A percentile compares a stretch with the other conserved stretches of the same genome.
phyloP scores from a whole-genome alignment of 2,329 filamentous ascomycete genomes.

The Bisporella sp. region DNA sequence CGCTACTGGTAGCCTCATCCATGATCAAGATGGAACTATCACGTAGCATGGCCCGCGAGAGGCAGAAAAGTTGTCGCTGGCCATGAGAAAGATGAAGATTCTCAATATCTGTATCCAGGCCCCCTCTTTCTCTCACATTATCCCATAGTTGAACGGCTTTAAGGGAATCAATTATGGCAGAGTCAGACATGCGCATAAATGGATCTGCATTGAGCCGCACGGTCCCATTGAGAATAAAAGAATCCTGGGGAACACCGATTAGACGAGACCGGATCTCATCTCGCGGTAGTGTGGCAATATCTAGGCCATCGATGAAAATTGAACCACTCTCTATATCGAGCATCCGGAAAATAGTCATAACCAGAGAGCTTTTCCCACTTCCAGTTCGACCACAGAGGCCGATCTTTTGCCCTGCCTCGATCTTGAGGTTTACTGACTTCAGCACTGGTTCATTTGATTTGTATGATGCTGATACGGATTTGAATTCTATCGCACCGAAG shows the following conservation, averaged over 20 bases:
- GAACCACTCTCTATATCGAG: conserved; percentile 68
- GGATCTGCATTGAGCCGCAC: conserved; percentile 33
- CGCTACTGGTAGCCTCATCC: conserved; percentile 26
- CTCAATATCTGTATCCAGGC: conserved; percentile 23
- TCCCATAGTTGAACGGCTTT: conserved; percentile 38
- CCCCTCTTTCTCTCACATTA: conserved; percentile 31
- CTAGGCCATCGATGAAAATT: conserved; percentile 35
- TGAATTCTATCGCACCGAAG: conserved; percentile 14
- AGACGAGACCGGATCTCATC: conserved; percentile 33
- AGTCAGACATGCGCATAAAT: conserved; percentile 26
- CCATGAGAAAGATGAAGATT: conserved; percentile 54
- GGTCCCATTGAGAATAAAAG: conserved; percentile 33
- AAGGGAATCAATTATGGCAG: conserved; percentile 36
- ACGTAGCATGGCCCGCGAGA: conserved; percentile 38
- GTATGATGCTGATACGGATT: conserved; percentile 12
- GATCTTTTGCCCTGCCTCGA: conserved; percentile 43
- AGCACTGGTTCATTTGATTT: conserved; percentile 17
- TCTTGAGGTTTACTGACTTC: conserved; percentile 29
- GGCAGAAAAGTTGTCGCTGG: conserved; percentile 40
- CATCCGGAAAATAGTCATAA: conserved; percentile 47
- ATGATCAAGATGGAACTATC: conserved; percentile 28
- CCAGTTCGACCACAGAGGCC: conserved; percentile 40
- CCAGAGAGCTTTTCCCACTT: conserved; percentile 39
- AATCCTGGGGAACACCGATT: conserved; percentile 37
- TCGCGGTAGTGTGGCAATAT: conserved; percentile 32